A percentile compares a stretch with the other conserved stretches of the same genome.
These are phyloP conservation scores for Penicillium salamii DNA, from an alignment of 495 filamentous ascomycete species.

Conservation along the genomic window DNA sequence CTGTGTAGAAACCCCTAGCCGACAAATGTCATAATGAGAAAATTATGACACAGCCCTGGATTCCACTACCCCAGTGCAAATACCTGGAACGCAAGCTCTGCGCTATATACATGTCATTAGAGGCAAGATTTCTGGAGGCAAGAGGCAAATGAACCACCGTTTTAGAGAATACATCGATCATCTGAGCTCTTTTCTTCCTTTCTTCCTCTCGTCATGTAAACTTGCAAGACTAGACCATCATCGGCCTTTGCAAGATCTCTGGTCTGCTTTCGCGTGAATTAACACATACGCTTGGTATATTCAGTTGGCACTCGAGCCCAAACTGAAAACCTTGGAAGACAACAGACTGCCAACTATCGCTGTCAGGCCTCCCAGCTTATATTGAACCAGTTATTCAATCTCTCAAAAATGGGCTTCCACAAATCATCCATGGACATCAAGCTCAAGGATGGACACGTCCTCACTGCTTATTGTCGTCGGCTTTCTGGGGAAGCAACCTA, in stretches of 20 bases:
- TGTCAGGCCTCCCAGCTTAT: too few species aligned
- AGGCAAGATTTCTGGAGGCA: neutral
- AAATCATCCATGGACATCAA: slow-evolving; percentile 22
- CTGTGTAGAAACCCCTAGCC: too few species aligned
- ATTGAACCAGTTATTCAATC: neutral
- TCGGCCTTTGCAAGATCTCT: too few species aligned
- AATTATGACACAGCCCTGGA: slow-evolving; percentile 20
- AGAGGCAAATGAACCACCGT: too few species aligned
- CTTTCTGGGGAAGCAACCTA: slow-evolving; percentile 19
- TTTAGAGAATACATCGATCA: neutral
- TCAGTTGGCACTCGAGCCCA: too few species aligned
- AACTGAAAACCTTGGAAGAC: too few species aligned
- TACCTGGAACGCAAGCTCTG: neutral
- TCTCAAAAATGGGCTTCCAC: slow-evolving; percentile 24
- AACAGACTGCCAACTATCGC: too few species aligned
- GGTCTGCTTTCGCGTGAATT: neutral
- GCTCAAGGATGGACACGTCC: slow-evolving; percentile 19
- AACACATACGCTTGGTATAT: too few species aligned
- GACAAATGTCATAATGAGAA: slow-evolving; percentile 16
- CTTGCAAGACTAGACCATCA: too few species aligned
- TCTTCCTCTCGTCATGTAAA: neutral
- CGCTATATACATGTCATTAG: slow-evolving; percentile 20
- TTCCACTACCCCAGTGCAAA: slow-evolving; percentile 8
- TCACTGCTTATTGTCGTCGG: slow-evolving; percentile 21
- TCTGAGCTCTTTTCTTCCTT: neutral